A percentile compares a stretch with the other conserved stretches of the same genome.
Evolutionary conservation across 2,329 filamentous ascomycete genomes (phyloP).

Genomic region (Arachnomyces sp.): DNA sequence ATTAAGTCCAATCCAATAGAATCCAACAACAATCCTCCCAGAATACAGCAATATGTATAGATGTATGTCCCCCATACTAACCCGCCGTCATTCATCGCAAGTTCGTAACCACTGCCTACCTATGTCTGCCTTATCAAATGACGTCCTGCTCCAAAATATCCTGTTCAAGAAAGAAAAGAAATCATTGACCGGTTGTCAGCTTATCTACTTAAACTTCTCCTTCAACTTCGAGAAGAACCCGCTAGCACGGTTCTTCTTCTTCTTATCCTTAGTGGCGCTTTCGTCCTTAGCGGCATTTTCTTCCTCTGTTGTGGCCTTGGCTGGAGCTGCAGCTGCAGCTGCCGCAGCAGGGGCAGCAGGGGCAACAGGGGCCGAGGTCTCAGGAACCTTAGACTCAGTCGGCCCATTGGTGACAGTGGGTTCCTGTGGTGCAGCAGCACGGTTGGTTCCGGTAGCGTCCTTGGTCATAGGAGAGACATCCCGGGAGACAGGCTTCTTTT

Average conservation of each 20-base stretch:
- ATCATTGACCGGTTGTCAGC: not conserved
- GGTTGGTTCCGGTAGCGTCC: conserved; percentile 17
- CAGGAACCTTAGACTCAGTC: conserved; percentile 13
- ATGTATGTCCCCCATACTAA: no score
- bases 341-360: conserved; percentile 8
- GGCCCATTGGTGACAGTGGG: conserved; percentile 4
- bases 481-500: conserved; percentile 10
- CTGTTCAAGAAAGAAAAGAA: conserved; percentile 4
- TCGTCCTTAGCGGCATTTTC: conserved; percentile 7
- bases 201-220: conserved; percentile 43
- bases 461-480: conserved; percentile 16
- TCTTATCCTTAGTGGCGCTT: conserved; percentile 44
- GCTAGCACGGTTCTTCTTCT: conserved; percentile 61
- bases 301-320: conserved; percentile 12
- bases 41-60: no score
- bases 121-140: no score
- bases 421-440: conserved; percentile 11
- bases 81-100: no score
- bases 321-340: conserved; percentile 17
- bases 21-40: no score
- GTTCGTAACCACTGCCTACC: no score
- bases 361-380: conserved; percentile 13
- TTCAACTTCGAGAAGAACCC: conserved; percentile 51
- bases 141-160: no score
- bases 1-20: no score